These are phyloP conservation scores for Diaporthe sp. DNA, from an alignment of 2,329 filamentous ascomycete genomes.

Conservation along the genomic window DNA sequence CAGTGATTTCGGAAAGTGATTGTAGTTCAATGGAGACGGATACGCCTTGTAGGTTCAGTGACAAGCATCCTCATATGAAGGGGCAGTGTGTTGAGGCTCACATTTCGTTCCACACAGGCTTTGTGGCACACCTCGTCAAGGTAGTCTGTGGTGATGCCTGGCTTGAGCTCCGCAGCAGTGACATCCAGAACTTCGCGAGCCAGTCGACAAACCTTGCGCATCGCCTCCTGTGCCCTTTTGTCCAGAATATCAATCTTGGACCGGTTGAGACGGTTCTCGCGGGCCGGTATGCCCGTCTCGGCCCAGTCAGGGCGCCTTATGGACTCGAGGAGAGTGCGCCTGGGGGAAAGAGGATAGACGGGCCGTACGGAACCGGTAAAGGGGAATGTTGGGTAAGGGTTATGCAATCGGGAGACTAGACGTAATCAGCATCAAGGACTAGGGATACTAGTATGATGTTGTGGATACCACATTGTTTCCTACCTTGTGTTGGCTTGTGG, in stretches of 20 bases:
- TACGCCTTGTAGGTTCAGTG: slow-evolving; percentile 65
- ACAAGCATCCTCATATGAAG: background rate
- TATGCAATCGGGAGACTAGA: slow-evolving; percentile 86
- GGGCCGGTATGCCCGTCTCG: slow-evolving; percentile 79
- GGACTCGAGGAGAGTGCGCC: slow-evolving; percentile 79
- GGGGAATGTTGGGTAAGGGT: slow-evolving; percentile 90
- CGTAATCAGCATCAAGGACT: slow-evolving; percentile 56
- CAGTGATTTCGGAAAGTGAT: slow-evolving; percentile 96
- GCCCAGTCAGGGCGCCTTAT: slow-evolving; percentile 92
- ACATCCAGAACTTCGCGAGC: slow-evolving; percentile 82
- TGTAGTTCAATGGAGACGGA: slow-evolving; percentile 94
- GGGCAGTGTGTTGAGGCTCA: slow-evolving; percentile 55
- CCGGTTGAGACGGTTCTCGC: slow-evolving; percentile 69
- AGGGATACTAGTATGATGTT: slow-evolving; percentile 75
- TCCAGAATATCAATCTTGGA: slow-evolving; percentile 86
- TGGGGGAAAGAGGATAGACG: slow-evolving; percentile 88
- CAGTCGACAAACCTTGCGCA: slow-evolving; percentile 80
- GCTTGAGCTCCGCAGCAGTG: slow-evolving; percentile 74
- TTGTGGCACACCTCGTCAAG: slow-evolving; percentile 84
- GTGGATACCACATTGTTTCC: slow-evolving; percentile 78
- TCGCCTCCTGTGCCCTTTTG: slow-evolving; percentile 74
- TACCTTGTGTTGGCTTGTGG: slow-evolving; percentile 89
- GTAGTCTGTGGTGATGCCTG: slow-evolving; percentile 81
- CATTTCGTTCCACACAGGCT: slow-evolving; percentile 79
- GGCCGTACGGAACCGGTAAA: slow-evolving; percentile 88